Conservation (phyloP, 164 flowering plant species). For the Vitis cinerea region DNA sequence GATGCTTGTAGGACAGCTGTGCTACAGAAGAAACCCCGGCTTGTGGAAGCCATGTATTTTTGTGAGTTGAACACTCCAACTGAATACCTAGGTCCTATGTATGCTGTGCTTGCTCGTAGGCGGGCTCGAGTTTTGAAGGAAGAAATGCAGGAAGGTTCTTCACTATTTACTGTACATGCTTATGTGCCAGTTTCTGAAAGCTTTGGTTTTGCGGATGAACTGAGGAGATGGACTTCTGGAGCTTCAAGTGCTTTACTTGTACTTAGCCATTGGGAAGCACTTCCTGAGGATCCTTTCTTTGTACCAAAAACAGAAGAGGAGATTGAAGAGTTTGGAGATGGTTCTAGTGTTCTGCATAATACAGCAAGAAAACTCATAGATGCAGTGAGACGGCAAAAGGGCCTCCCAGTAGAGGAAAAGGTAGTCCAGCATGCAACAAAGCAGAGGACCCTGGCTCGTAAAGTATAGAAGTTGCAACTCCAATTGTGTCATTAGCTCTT, state of each 20-base stretch:
- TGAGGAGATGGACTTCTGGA: constrained; percentile 45
- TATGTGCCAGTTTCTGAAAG: constrained; percentile 88
- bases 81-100: constrained; percentile 75
- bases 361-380: constrained; percentile 92
- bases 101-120: constrained; percentile 74
- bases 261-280: constrained; percentile 85
- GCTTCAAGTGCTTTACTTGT: constrained; percentile 62
- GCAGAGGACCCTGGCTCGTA: constrained; percentile 88
- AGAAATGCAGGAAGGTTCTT: constrained; percentile 90
- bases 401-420: constrained; percentile 91
- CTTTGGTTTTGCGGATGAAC: constrained; percentile 85
- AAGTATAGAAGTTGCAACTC: constrained; percentile 48
- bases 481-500: no score
- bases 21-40: constrained; percentile 73
- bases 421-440: constrained; percentile 95
- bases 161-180: constrained; percentile 90
- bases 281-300: constrained; percentile 89
- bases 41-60: constrained; percentile 86
- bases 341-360: constrained; percentile 75
- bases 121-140: constrained; percentile 79
- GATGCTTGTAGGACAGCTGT: constrained; percentile 85
- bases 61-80: constrained; percentile 84
- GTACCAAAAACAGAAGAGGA: constrained; percentile 94
- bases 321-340: constrained; percentile 94
- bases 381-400: constrained; percentile 82